phyloP scores from a whole-genome alignment of 768 basidiomycete species.

The Suillus ampliporus region DNA sequence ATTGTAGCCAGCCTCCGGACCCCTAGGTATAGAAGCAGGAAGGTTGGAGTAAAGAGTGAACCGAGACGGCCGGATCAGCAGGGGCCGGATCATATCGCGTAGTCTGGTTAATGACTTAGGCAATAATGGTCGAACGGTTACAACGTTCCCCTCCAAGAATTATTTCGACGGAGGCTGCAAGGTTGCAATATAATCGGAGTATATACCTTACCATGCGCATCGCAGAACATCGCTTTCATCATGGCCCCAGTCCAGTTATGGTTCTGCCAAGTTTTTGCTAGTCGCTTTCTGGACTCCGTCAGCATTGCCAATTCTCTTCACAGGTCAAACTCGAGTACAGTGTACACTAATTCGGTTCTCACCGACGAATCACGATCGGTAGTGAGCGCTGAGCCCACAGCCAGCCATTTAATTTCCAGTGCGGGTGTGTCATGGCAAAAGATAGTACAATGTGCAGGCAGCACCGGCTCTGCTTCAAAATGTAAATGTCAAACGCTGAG shows the following conservation, averaged over 20 bases:
- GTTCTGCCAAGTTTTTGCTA: no score
- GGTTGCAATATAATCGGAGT: no score
- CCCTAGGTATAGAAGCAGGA: not conserved
- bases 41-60: not conserved
- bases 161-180: no score
- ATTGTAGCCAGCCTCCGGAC: no score
- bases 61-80: not conserved
- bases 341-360: not conserved
- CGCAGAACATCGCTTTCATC: constrained; percentile 5
- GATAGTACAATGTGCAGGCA: not conserved
- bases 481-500: no score
- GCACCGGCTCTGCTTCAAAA: not conserved
- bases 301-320: not conserved
- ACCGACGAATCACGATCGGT: not conserved
- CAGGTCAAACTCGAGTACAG: not conserved
- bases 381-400: not conserved
- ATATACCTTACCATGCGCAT: constrained; percentile 22
- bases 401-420: not conserved
- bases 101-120: no score
- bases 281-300: not conserved
- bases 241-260: constrained; percentile 4
- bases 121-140: not conserved
- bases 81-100: no score
- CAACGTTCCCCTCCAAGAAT: no score
- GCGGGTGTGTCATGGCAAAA: not conserved